These are phyloP conservation scores for Asterochloris sp. DNA, from an alignment of 139 green algal genomes.

Conservation along the genomic window DNA sequence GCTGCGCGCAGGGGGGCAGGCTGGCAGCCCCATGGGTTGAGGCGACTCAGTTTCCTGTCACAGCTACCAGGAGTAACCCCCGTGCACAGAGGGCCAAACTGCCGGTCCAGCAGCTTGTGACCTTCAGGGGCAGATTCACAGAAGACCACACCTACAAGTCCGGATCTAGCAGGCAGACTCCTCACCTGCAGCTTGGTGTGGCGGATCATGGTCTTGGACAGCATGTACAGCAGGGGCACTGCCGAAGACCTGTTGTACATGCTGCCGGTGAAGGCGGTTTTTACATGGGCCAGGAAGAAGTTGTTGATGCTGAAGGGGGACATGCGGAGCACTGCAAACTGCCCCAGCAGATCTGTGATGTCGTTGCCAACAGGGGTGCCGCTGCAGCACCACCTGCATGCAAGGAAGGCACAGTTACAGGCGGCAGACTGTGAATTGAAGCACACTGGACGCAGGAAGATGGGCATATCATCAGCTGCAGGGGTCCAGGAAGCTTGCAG, in stretches of 20 bases:
- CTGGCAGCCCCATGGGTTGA: not conserved
- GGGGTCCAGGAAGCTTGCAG: too few species aligned
- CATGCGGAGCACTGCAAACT: constrained; percentile 35
- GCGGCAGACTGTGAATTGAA: too few species aligned
- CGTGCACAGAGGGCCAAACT: too few species aligned
- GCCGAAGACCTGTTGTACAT: not conserved
- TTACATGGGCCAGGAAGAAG: constrained; percentile 48
- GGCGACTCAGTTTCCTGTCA: not conserved
- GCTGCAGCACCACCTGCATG: constrained; percentile 44
- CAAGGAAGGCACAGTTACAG: not conserved
- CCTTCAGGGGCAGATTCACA: not conserved
- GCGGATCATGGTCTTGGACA: constrained; percentile 48
- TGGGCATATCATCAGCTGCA: too few species aligned
- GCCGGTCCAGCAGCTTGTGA: not conserved
- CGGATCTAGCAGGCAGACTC: not conserved
- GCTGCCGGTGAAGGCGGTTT: constrained; percentile 17
- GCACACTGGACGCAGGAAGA: too few species aligned
- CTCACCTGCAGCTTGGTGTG: constrained; percentile 65
- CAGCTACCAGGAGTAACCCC: too few species aligned
- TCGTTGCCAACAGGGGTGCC: constrained; percentile 62
- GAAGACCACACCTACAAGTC: not conserved
- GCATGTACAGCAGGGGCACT: constrained; percentile 39
- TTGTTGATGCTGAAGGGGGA: constrained; percentile 34
- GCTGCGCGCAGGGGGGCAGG: too few species aligned
- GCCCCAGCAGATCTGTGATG: constrained; percentile 53